A percentile compares a stretch with the other conserved stretches of the same genome.
Conservation (phyloP, 2,329 filamentous ascomycete genomes). For the Venturia nashicola region DNA sequence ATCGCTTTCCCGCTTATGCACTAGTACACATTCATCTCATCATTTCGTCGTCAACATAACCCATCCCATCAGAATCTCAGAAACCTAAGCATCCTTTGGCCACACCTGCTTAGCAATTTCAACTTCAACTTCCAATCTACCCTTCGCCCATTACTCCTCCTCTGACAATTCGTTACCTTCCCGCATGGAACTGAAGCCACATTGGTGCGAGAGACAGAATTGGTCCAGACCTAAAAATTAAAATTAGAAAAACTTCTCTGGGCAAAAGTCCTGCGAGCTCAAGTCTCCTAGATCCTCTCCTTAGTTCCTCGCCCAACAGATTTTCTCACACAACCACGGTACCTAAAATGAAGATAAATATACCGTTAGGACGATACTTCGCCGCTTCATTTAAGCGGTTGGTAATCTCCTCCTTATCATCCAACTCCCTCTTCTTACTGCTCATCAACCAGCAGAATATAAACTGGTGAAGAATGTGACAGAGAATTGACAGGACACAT, state of each 20-base stretch:
- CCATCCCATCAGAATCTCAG: no score
- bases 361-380: constrained; percentile 36
- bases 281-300: no score
- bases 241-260: no score
- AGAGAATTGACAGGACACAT: no score
- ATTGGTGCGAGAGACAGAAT: constrained; percentile 25
- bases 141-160: constrained; percentile 47
- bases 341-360: constrained; percentile 18
- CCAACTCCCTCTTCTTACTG: constrained; percentile 33
- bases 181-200: constrained; percentile 43
- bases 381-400: constrained; percentile 38
- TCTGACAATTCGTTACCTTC: constrained; percentile 45
- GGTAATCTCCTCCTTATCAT: constrained; percentile 34
- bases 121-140: constrained; percentile 40
- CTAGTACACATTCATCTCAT: no score
- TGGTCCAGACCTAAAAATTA: background rate
- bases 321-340: no score
- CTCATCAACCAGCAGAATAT: no score
- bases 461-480: no score
- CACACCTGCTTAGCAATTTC: constrained; percentile 47
- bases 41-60: no score
- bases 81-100: constrained; percentile 21
- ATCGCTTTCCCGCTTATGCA: no score
- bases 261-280: no score
- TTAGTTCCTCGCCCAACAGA: constrained; percentile 29